Evolutionary conservation across 2,329 filamentous ascomycete genomes (phyloP), one percentile per base, ranked within the genome.

Genomic region (Trichoderma pleuroti): DNA sequence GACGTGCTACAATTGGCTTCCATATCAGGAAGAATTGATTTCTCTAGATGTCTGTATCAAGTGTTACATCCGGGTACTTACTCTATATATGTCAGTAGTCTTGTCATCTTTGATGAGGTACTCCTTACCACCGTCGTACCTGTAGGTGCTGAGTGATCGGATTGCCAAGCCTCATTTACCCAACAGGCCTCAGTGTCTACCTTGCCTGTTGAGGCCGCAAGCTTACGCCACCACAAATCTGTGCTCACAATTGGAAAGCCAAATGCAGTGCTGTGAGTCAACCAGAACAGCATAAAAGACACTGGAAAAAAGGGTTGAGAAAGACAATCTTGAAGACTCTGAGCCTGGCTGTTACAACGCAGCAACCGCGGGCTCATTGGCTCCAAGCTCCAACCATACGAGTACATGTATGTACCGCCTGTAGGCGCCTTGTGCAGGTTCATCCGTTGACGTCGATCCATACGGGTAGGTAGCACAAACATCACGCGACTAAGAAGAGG

Each of bases 401-500:
- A 12, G 10, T 12, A 36, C 34, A 12, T 36, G 12, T 36, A 24
- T 1, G 11, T 12, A 52, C 46, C n/a, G 42, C n/a, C 46, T 46
- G 42, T 46, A 21, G 11, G 2, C 5, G 46, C 46, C n/a, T 24
- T 24, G 21, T 52, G 60, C 36, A 63, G 60, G 21, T 63, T 63
- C 36, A 63, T 30, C 60, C 18, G 28, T 39, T 21, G 21, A 30
- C 57, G 21, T 28, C 39, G 30, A 32, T 32, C 36, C 21, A 14
- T 36, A n/a, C n/a, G n/a, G 1, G 2, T 28, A 14, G 34, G 26
- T 21, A 14, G 42, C 61, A 18, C 24, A 62, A 16, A 56, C 49
- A 66, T 54, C 63, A 66, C 46, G 63, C 63, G 63, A 66, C 63
- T 66, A 66, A 49, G 54, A 36, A 39, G 46, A 36, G 28, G 49